These are phyloP conservation scores for Aquilaria agallochum DNA, from an alignment of 441 rosid genomes.

Conservation along the genomic window DNA sequence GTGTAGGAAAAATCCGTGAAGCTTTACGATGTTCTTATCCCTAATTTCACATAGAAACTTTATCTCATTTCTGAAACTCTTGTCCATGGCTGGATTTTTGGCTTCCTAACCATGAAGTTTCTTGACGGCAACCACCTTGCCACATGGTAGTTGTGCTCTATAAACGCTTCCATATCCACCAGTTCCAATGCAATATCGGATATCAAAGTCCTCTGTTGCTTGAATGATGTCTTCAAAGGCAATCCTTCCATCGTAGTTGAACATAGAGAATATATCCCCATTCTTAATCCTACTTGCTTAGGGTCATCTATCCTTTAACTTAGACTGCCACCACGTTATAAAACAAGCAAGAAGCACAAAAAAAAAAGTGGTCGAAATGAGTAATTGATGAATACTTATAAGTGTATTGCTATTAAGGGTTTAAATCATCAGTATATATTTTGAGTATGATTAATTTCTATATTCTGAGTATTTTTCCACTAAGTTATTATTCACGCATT, in stretches of 20 bases:
- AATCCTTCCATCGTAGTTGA: slow-evolving; percentile 1
- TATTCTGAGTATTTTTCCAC: no score
- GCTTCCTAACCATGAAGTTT: slow-evolving; percentile 7
- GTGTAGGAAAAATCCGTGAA: slow-evolving; percentile 16
- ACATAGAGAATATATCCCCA: slow-evolving; percentile 1
- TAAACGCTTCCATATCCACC: slow-evolving; percentile 17
- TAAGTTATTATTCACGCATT: no score
- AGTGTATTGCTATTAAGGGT: no score
- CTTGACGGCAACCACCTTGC: slow-evolving; percentile 5
- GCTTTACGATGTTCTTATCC: slow-evolving; percentile 12
- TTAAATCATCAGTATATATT: no score
- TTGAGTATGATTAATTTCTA: no score
- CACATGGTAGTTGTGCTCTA: slow-evolving; percentile 3
- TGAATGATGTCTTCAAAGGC: slow-evolving; percentile 7
- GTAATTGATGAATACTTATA: no score
- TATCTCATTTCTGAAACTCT: slow-evolving; percentile 6
- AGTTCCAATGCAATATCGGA: slow-evolving; percentile 10
- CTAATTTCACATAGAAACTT: background rate
- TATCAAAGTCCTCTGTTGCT: slow-evolving; percentile 11
- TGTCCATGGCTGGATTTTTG: background rate
- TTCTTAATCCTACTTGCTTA: background rate
- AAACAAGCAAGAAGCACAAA: no score
- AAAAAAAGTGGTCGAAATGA: no score
- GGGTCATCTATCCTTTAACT: no score
- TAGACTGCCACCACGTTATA: no score